Conservation (phyloP, 2,329 filamentous ascomycete species). For the Fusarium nygamai region DNA sequence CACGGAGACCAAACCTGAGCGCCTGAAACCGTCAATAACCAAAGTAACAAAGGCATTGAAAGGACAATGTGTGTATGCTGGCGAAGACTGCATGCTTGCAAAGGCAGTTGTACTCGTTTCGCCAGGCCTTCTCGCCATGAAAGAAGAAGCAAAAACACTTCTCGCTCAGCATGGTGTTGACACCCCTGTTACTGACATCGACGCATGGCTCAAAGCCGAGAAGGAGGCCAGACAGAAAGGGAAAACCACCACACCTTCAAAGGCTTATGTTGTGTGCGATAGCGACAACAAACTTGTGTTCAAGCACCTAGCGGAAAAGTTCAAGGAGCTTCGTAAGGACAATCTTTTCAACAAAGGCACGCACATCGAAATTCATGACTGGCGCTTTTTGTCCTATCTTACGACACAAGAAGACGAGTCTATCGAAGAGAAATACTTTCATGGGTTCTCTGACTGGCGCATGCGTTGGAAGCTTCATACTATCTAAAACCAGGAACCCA, state of each 20-base stretch:
- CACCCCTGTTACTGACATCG: slow-evolving; percentile 47
- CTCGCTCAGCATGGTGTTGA: slow-evolving; percentile 55
- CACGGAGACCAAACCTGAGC: background rate
- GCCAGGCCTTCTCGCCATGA: slow-evolving; percentile 50
- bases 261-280: slow-evolving; percentile 56
- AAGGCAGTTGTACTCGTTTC: slow-evolving; percentile 54
- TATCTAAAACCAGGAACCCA: slow-evolving; percentile 43
- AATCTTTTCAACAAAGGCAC: slow-evolving; percentile 40
- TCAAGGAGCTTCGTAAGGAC: slow-evolving; percentile 46
- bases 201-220: slow-evolving; percentile 47
- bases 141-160: slow-evolving; percentile 50
- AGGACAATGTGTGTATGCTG: slow-evolving; percentile 47
- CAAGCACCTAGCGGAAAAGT: slow-evolving; percentile 45
- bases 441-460: slow-evolving; percentile 54
- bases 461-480: slow-evolving; percentile 56
- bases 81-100: slow-evolving; percentile 51
- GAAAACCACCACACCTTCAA: background rate
- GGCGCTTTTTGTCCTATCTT: slow-evolving; percentile 56
- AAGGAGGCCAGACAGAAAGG: background rate
- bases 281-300: slow-evolving; percentile 46
- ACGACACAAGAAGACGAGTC: slow-evolving; percentile 50
- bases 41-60: background rate
- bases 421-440: slow-evolving; percentile 46
- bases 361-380: slow-evolving; percentile 56
- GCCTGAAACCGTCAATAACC: background rate